These are phyloP conservation scores for Prunus mume DNA, from an alignment of 306 rosid genomes.

Conservation along the genomic window DNA sequence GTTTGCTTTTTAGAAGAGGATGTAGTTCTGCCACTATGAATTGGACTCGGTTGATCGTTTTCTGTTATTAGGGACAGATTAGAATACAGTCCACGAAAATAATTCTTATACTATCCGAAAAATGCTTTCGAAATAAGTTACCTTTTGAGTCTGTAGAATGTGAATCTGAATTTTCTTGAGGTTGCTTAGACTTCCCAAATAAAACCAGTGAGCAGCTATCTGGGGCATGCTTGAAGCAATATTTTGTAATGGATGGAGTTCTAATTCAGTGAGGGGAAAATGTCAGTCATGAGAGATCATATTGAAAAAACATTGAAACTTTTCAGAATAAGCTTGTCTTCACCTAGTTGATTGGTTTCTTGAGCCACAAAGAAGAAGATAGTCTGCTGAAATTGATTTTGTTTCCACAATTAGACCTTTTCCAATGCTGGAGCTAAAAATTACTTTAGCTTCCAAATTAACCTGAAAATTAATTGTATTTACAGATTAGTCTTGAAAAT, in stretches of 20 bases:
- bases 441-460: conserved; percentile 84
- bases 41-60: conserved; percentile 27
- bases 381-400: conserved; percentile 59
- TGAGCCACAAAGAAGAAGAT: conserved; percentile 67
- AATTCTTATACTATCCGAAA: not conserved
- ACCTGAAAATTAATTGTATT: conserved; percentile 41
- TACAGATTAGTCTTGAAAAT: conserved; percentile 25
- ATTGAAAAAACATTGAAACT: not conserved
- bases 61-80: conserved; percentile 25
- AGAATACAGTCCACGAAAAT: conserved; percentile 3
- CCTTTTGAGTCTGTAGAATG: conserved; percentile 51
- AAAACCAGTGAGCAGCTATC: conserved; percentile 58
- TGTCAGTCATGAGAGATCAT: conserved; percentile 1
- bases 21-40: conserved; percentile 19
- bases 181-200: conserved; percentile 35
- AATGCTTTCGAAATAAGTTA: conserved; percentile 21
- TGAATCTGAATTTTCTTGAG: conserved; percentile 31
- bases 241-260: conserved; percentile 38
- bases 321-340: not conserved
- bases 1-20: conserved; percentile 35
- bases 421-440: conserved; percentile 54
- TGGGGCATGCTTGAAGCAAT: conserved; percentile 68
- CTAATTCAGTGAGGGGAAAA: conserved; percentile 28
- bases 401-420: conserved; percentile 68
- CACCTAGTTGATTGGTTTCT: conserved; percentile 58